These are phyloP conservation scores for Xylona heveae DNA, from an alignment of 495 filamentous ascomycete genomes.

Conservation along the genomic window DNA sequence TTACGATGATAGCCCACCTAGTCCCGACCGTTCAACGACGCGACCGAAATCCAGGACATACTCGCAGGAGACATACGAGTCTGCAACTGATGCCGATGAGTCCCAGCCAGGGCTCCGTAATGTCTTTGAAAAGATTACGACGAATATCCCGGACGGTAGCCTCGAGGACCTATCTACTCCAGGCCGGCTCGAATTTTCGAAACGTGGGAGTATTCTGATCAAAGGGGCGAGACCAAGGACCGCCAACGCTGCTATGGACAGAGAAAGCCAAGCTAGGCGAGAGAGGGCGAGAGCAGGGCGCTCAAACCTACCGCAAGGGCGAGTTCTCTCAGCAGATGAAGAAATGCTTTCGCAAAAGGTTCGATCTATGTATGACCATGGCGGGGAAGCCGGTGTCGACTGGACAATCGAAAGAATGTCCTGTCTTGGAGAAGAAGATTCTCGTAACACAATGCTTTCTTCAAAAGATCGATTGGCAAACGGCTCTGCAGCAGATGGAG, in stretches of 20 bases:
- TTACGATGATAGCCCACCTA: no score
- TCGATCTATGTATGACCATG: constrained; percentile 76
- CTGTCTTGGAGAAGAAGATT: constrained; percentile 34
- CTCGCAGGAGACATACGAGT: no score
- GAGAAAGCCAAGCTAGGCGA: constrained; percentile 8
- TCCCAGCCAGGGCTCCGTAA: no score
- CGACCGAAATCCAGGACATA: no score
- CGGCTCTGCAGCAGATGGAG: no score
- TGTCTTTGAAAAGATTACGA: no score
- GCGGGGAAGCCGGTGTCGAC: constrained; percentile 31
- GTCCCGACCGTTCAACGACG: no score
- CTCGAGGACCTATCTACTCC: constrained; percentile 28
- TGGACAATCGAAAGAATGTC: constrained; percentile 30
- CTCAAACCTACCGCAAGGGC: constrained; percentile 3
- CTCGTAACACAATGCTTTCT: constrained; percentile 11
- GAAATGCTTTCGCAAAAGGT: constrained; percentile 76
- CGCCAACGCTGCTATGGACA: background rate
- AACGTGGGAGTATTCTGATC: constrained; percentile 44
- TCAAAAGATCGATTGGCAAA: no score
- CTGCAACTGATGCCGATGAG: no score
- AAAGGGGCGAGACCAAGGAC: constrained; percentile 20
- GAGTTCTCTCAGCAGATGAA: constrained; percentile 52
- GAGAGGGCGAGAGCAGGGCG: constrained; percentile 1
- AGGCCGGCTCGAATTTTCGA: constrained; percentile 28
- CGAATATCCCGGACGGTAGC: constrained; percentile 27